A percentile compares a stretch with the other conserved stretches of the same genome.
These are phyloP conservation scores for Ascodesmis nigricans DNA, from an alignment of 495 filamentous ascomycete genomes.

Conservation along the genomic window DNA sequence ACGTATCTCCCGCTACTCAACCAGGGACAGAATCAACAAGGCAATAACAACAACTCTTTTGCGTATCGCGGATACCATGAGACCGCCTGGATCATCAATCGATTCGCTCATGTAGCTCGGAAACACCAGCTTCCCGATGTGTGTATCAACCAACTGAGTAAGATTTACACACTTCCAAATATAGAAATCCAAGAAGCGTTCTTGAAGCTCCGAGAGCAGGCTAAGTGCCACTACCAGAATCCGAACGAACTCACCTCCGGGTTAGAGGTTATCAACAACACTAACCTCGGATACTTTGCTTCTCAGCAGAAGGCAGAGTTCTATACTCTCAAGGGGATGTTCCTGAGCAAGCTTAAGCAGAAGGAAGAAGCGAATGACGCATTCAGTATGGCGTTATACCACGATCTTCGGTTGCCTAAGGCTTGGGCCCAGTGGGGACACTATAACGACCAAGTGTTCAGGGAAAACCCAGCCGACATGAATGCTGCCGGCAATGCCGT, in stretches of 20 bases:
- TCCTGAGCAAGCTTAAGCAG: constrained; percentile 75
- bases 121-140: constrained; percentile 95
- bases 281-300: constrained; percentile 95
- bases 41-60: constrained; percentile 53
- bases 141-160: constrained; percentile 86
- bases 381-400: constrained; percentile 82
- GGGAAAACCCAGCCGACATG: constrained; percentile 58
- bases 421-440: constrained; percentile 99
- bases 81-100: constrained; percentile 98
- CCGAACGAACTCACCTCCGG: constrained; percentile 72
- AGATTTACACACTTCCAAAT: constrained; percentile 95
- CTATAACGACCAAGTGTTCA: constrained; percentile 90
- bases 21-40: constrained; percentile 56
- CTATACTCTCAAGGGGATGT: constrained; percentile 98
- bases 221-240: constrained; percentile 96
- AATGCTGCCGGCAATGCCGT: constrained; percentile 69
- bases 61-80: constrained; percentile 96
- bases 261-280: constrained; percentile 97
- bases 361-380: constrained; percentile 80
- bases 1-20: constrained; percentile 73
- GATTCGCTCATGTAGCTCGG: constrained; percentile 90
- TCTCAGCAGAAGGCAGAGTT: constrained; percentile 94
- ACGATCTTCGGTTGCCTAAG: constrained; percentile 83
- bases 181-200: constrained; percentile 99
- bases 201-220: constrained; percentile 88